phyloP scores from a whole-genome alignment of 805 yeast genomes.

The Clavispora fructus region DNA sequence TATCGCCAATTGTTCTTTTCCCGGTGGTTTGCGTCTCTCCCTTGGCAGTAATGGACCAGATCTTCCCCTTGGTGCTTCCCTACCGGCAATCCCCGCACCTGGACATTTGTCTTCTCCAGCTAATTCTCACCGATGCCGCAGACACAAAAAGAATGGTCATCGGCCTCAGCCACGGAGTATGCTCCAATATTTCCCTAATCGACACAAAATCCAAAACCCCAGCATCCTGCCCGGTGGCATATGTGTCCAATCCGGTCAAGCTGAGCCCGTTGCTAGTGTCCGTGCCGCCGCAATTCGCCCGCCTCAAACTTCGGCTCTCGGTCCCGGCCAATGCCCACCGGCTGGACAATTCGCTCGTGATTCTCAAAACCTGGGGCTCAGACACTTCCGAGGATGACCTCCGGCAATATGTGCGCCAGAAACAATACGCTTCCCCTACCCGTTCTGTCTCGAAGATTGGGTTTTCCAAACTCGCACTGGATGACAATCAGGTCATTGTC shows the following conservation, averaged over 20 bases:
- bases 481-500: constrained; percentile 12
- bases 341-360: constrained; percentile 20
- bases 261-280: constrained; percentile 27
- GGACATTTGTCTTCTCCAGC: constrained; percentile 16
- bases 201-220: constrained; percentile 12
- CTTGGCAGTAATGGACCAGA: constrained; percentile 5
- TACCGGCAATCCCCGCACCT: constrained; percentile 13
- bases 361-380: constrained; percentile 26
- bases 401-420: constrained; percentile 6
- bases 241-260: constrained; percentile 19
- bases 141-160: constrained; percentile 21
- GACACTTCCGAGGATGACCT: constrained; percentile 9
- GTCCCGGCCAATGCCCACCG: constrained; percentile 10
- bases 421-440: constrained; percentile 4
- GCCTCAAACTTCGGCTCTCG: constrained; percentile 22
- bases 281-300: constrained; percentile 18
- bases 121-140: constrained; percentile 22
- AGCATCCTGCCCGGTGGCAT: constrained; percentile 16
- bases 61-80: constrained; percentile 24
- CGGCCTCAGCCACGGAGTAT: constrained; percentile 16
- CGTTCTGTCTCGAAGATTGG: constrained; percentile 27
- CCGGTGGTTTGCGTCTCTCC: not conserved
- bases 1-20: not conserved
- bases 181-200: constrained; percentile 16
- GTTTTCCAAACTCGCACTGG: constrained; percentile 23